Evolutionary conservation across 148 eudicot genomes (phyloP), one percentile per base, ranked within the genome.

Genomic region (Silene latifolia): DNA sequence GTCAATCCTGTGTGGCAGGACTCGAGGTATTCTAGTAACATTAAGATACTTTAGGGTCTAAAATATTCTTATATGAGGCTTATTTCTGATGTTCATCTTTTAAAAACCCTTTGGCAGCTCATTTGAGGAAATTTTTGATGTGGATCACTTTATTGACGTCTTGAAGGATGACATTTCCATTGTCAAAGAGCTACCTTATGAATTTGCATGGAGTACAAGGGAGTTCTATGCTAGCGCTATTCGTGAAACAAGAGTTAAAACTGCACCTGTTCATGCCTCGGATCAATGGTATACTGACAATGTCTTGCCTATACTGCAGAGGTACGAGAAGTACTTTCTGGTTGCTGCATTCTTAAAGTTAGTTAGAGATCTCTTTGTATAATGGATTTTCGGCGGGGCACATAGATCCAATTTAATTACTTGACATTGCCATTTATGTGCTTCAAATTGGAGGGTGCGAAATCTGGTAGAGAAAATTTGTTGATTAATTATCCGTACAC

Each of bases 1-100:
- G 88, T 92, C 10, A 95, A 95, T 89, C 96, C 97, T 72, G 99
- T 95, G 74, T 95, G 99, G 97, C 81, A 87, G 84, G 99, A 95
- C 80, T 85, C 97, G 35, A 95, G 99, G 99, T 92, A 19, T 42
- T 74, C 51, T 53, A 63, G 67, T 70, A 44, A 47, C 25, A 14
- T 18, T 27, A 5, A 58, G 14, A 60, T 6, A 20, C 62, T 78
- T 75, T 24, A 54, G 63, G 72, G 58, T 70, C 51, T 72, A 46
- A 7, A 18, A 12, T 25, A 17, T 63, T 76, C 25, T 65, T 62
- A 48, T 54, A 51, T 63, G 79, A 61, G 72, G 58, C 71, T 42
- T 17, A 51, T 67, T 25, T 39, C 53, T 74, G 32, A 73, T 71
- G 29, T 69, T 44, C 12, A 17, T 23, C 18, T 35, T 72, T 59